Conservation (phyloP, 306 rosid species). For the Quercus berberidifolia region DNA sequence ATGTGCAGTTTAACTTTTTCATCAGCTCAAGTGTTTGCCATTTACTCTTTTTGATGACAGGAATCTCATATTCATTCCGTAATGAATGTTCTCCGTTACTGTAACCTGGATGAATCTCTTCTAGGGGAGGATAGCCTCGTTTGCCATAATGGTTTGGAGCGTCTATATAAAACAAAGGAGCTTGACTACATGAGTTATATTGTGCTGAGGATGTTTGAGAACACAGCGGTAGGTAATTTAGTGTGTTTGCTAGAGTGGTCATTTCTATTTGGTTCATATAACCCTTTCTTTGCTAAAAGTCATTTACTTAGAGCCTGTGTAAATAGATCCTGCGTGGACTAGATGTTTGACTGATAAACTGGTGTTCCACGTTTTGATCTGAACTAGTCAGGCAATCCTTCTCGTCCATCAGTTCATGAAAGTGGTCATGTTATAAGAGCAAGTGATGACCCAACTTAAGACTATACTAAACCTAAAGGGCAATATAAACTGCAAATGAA, state of each 20-base stretch:
- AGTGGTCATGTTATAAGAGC: neutral
- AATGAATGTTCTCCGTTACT: conserved; percentile 93
- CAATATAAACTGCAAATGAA: neutral
- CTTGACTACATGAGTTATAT: conserved; percentile 96
- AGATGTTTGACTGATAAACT: neutral
- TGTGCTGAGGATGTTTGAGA: conserved; percentile 92
- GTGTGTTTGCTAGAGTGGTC: neutral
- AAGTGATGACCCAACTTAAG: neutral
- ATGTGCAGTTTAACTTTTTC: conserved; percentile 3
- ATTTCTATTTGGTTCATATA: conserved; percentile 5
- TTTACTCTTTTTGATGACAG: conserved; percentile 39
- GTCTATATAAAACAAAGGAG: conserved; percentile 75
- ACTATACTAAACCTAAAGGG: neutral
- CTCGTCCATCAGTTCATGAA: neutral
- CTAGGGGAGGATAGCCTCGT: conserved; percentile 81
- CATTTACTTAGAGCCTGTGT: neutral
- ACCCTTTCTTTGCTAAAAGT: neutral
- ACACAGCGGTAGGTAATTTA: conserved; percentile 66
- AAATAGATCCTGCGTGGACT: neutral
- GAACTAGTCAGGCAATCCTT: neutral
- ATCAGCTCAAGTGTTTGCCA: neutral
- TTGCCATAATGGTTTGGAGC: conserved; percentile 59
- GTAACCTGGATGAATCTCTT: conserved; percentile 96
- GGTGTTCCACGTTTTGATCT: neutral
- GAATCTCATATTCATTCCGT: conserved; percentile 98